Evolutionary conservation across 1,139 yeast species (phyloP).

Genomic region (Blastobotrys raffinosifermentans): DNA sequence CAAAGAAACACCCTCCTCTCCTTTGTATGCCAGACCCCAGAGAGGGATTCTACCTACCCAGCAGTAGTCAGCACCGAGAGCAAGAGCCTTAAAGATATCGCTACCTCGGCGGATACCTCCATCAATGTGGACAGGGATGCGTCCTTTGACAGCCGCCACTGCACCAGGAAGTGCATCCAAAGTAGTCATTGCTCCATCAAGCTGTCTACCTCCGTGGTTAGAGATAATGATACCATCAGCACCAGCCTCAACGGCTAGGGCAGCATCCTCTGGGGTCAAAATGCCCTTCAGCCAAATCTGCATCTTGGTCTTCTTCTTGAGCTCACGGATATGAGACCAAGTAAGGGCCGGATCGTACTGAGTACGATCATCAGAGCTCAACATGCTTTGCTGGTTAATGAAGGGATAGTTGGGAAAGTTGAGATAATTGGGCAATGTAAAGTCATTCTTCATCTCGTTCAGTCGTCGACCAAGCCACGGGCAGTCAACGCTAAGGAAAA

Average conservation of each 20-base stretch:
- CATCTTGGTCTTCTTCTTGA: slow-evolving; percentile 21
- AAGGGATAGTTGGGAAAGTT: slow-evolving; percentile 25
- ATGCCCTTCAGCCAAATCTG: slow-evolving; percentile 44
- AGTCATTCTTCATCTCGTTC: slow-evolving; percentile 43
- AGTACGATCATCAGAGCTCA: slow-evolving; percentile 9
- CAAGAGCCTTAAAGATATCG: slow-evolving; percentile 54
- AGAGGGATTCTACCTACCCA: slow-evolving; percentile 6
- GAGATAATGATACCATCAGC: slow-evolving; percentile 53
- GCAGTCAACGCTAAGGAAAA: slow-evolving; percentile 59
- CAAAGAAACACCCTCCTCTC: slow-evolving; percentile 5
- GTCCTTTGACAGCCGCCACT: slow-evolving; percentile 41
- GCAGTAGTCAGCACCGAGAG: slow-evolving; percentile 24
- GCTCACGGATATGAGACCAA: slow-evolving; percentile 7
- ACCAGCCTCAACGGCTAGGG: slow-evolving; percentile 46
- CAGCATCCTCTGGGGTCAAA: slow-evolving; percentile 48
- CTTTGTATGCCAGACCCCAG: slow-evolving; percentile 6
- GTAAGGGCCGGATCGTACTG: slow-evolving; percentile 8
- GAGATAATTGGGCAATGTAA: slow-evolving; percentile 34
- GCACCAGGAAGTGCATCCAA: slow-evolving; percentile 55
- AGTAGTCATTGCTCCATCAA: slow-evolving; percentile 54
- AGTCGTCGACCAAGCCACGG: slow-evolving; percentile 59
- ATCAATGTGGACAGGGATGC: slow-evolving; percentile 52
- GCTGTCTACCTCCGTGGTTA: slow-evolving; percentile 65
- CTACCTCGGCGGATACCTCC: slow-evolving; percentile 62
- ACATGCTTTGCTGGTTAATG: slow-evolving; percentile 5